A percentile compares a stretch with the other conserved stretches of the same genome.
phyloP scores from a whole-genome alignment of 2,329 filamentous ascomycete genomes.

The Magnaporthales sp. region DNA sequence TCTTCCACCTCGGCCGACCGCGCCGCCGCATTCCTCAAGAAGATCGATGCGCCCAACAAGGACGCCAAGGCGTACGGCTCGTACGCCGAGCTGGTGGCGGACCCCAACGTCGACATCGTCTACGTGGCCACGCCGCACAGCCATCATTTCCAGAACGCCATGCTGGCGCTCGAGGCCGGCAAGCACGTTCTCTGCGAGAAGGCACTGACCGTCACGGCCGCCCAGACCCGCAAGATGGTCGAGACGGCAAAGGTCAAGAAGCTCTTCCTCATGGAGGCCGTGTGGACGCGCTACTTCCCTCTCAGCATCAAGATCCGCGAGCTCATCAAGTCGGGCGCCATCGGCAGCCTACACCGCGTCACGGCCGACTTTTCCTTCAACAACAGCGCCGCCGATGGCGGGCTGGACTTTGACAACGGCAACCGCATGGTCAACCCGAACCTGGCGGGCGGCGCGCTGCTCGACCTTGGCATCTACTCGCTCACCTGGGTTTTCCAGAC shows the following conservation, averaged over 20 bases:
- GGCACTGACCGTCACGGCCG: constrained; percentile 75
- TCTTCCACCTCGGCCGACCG: constrained; percentile 65
- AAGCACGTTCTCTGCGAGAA: constrained; percentile 92
- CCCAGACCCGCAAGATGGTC: constrained; percentile 64
- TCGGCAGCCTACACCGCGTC: constrained; percentile 50
- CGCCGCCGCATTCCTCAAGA: constrained; percentile 64
- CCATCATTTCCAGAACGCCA: constrained; percentile 86
- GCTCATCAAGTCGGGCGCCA: constrained; percentile 44
- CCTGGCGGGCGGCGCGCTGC: constrained; percentile 71
- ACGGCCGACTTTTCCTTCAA: constrained; percentile 54
- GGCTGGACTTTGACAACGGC: constrained; percentile 47
- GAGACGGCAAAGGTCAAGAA: constrained; percentile 65
- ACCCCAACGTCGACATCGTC: constrained; percentile 73
- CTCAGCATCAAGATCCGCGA: constrained; percentile 68
- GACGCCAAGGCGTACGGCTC: constrained; percentile 60
- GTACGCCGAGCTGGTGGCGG: constrained; percentile 72
- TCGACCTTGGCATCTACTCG: constrained; percentile 83
- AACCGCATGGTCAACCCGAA: constrained; percentile 77
- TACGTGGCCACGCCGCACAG: constrained; percentile 88
- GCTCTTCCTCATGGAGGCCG: constrained; percentile 75
- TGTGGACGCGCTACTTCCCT: constrained; percentile 87
- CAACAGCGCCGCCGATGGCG: constrained; percentile 45
- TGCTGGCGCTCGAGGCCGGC: constrained; percentile 73
- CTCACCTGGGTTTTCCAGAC: constrained; percentile 88
- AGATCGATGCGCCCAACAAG: constrained; percentile 57